These are phyloP conservation scores for Aspergillus sergii DNA, from an alignment of 2,329 filamentous ascomycete genomes.

Conservation along the genomic window DNA sequence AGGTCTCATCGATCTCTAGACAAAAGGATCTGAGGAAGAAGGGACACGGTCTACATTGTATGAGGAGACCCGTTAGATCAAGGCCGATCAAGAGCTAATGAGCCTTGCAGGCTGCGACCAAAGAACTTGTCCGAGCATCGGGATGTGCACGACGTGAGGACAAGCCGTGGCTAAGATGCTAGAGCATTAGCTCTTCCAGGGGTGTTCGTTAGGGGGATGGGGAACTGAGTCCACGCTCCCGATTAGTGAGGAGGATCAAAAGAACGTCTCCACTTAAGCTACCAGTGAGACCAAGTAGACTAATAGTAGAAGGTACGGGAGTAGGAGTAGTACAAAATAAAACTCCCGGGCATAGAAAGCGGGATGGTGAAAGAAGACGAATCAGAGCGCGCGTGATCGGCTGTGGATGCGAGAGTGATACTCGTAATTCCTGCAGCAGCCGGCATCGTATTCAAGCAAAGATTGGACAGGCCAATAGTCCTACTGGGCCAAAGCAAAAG, in stretches of 20 bases:
- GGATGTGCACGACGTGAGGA: slow-evolving; percentile 15
- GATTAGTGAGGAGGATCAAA: slow-evolving; percentile 31
- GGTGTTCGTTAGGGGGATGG: slow-evolving; percentile 38
- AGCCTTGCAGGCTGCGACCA: slow-evolving; percentile 9
- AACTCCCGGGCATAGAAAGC: slow-evolving; percentile 7
- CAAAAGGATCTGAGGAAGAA: slow-evolving; percentile 16
- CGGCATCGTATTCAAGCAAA: background rate
- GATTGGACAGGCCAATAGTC: background rate
- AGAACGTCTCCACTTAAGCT: slow-evolving; percentile 34
- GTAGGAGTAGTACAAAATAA: background rate
- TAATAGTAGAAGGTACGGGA: background rate
- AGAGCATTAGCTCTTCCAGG: slow-evolving; percentile 26
- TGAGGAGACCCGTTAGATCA: slow-evolving; percentile 16
- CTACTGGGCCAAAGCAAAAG: background rate
- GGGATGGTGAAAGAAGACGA: slow-evolving; percentile 9
- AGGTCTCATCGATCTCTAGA: slow-evolving; percentile 9
- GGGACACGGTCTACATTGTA: slow-evolving; percentile 9
- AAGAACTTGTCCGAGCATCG: slow-evolving; percentile 7
- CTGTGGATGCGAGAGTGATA: background rate
- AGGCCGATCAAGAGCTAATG: slow-evolving; percentile 13
- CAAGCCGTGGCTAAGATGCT: slow-evolving; percentile 19
- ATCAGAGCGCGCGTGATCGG: background rate
- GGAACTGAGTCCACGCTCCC: slow-evolving; percentile 33
- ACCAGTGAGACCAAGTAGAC: slow-evolving; percentile 27
- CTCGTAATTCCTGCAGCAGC: background rate